Evolutionary conservation across 2,329 filamentous ascomycete genomes (phyloP), one percentile per base, ranked within the genome.

Genomic region (Erysiphe neolycopersici): DNA sequence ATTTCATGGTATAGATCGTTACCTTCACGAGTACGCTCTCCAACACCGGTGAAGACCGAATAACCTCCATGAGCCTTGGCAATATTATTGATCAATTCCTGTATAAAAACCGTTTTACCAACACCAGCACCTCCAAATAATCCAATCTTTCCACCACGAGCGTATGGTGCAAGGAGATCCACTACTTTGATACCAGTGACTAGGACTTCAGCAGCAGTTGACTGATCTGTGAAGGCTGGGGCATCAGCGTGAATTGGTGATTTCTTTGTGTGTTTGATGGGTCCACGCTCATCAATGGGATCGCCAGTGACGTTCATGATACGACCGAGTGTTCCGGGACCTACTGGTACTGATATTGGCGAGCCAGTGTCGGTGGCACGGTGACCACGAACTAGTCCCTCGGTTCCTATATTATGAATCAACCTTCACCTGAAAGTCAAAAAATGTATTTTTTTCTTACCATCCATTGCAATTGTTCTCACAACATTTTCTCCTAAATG

Each of bases 1-100:
- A 98, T 98, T 76, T 98, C 89, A 71, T 98, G 87, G 79, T 98
- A 98, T 73, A 98, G 67, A 78, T 98, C 89, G 77, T 98, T 98
- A 76, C 89, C 89, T 78, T 98, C 89, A 83, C 89, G 89, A 63
- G 89, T 98, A 73, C 89, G 87, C 79, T 98, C 89, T 65, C 89
- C 89, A 68, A 98, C 89, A 87, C 89, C 89, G 62, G 84, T 93
- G 79, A 98, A 98, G 64, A 98, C 89, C 55, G 89, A 98, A 81
- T 92, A 98, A 92, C 89, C 89, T 92, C 89, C 89, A 73, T 98
- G 89, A 58, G 89, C 89, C 77, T 95, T 95, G 69, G 89, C 89
- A 62, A 98, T 95, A 79, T 98, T 98, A 84, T 98, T 98, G 72
- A 98, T 98, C 63, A 98, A 71, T 71, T 98, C 89, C 76, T 98